These are phyloP conservation scores for Penicillium arizonense DNA, from an alignment of 495 filamentous ascomycete genomes.

Conservation along the genomic window DNA sequence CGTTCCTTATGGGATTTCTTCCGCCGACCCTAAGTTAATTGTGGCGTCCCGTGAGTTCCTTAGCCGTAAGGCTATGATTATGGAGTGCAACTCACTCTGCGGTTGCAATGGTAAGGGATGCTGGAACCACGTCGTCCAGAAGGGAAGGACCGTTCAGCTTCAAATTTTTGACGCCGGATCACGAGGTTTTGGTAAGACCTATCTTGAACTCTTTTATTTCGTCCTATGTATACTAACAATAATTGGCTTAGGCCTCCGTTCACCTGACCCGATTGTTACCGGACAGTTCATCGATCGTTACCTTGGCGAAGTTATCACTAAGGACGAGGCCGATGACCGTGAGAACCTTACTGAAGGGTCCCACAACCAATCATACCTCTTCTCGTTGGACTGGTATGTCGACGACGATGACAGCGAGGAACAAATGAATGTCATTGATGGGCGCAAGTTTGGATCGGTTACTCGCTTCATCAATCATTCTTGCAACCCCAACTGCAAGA, in stretches of 20 bases:
- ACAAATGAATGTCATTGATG: constrained; percentile 55
- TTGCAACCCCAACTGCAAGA: constrained; percentile 72
- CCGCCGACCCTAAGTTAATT: neutral
- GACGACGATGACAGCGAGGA: constrained; percentile 28
- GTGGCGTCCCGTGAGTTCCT: constrained; percentile 32
- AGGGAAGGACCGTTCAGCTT: constrained; percentile 69
- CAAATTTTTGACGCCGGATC: constrained; percentile 78
- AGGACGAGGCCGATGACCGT: constrained; percentile 63
- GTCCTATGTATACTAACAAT: constrained; percentile 6
- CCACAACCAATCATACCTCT: constrained; percentile 63
- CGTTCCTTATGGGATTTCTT: constrained; percentile 34
- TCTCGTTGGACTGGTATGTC: constrained; percentile 77
- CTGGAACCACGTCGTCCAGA: constrained; percentile 77
- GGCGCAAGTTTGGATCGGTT: constrained; percentile 54
- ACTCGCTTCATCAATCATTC: constrained; percentile 68
- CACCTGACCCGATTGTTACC: constrained; percentile 60
- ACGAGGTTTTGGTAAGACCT: constrained; percentile 74
- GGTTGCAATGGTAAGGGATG: constrained; percentile 59
- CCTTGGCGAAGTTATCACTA: constrained; percentile 82
- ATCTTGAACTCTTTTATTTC: neutral
- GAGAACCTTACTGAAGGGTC: constrained; percentile 48
- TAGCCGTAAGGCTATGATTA: constrained; percentile 52
- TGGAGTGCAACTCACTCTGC: constrained; percentile 80
- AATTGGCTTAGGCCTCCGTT: constrained; percentile 58
- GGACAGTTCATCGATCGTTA: constrained; percentile 91